phyloP scores from a whole-genome alignment of 371 early-diverging fungal genomes.

The Mucor saturninus region DNA sequence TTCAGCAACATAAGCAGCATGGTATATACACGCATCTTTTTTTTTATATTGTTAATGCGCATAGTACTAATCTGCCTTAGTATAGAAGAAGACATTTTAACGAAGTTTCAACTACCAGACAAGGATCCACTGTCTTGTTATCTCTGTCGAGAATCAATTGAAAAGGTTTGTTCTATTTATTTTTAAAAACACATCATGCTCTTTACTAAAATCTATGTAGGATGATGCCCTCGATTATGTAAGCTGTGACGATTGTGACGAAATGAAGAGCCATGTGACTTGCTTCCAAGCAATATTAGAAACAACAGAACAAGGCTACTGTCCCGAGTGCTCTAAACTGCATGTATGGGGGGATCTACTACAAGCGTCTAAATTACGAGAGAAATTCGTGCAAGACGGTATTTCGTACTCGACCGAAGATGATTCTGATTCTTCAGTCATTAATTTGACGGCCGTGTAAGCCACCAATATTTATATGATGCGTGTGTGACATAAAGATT shows the following conservation, averaged over 20 bases:
- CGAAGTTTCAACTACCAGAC: background rate
- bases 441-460: too few relatives aligned
- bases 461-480: too few relatives aligned
- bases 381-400: background rate
- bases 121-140: background rate
- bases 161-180: conserved; percentile 11
- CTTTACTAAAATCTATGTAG: background rate
- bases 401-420: background rate
- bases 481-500: too few relatives aligned
- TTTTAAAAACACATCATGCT: background rate
- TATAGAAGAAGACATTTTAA: background rate
- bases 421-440: too few relatives aligned
- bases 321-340: conserved; percentile 9
- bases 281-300: conserved; percentile 20
- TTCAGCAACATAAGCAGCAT: background rate
- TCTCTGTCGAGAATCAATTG: conserved; percentile 8
- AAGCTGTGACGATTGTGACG: conserved; percentile 10
- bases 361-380: background rate
- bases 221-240: conserved; percentile 13
- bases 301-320: conserved; percentile 17
- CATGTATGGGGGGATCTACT: conserved; percentile 30
- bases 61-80: background rate
- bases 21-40: conserved; percentile 2
- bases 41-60: background rate
- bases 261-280: conserved; percentile 7